Evolutionary conservation across 208 protist genomes (phyloP).

Genomic region (Phytomonas sp.): DNA sequence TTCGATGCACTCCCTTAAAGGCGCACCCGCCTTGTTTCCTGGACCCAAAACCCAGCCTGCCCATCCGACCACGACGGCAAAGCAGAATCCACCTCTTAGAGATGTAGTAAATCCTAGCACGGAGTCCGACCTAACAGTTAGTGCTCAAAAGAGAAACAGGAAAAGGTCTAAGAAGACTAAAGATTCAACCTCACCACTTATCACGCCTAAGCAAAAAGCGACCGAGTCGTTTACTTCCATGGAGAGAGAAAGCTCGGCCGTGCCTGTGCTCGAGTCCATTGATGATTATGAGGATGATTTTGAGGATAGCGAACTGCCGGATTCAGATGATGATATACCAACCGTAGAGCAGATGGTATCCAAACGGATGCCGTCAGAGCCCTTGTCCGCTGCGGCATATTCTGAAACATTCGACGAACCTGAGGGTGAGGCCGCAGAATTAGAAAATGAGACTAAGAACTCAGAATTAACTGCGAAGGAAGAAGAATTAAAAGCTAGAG

Average conservation of each 20-base stretch:
- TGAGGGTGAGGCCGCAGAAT: neutral
- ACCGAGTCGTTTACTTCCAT: slow-evolving; percentile 13
- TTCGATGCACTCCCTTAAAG: neutral
- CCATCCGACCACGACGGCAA: neutral
- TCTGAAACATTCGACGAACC: neutral
- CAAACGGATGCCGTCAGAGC: neutral
- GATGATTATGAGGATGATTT: slow-evolving; percentile 23
- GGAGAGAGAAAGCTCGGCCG: slow-evolving; percentile 8
- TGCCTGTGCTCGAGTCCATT: neutral
- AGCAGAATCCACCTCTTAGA: neutral
- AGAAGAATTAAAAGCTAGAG: neutral
- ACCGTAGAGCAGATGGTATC: neutral
- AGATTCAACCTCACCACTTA: slow-evolving; percentile 6
- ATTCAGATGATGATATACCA: neutral
- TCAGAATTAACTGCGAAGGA: neutral
- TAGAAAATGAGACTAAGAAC: neutral
- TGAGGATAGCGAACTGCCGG: slow-evolving; percentile 13
- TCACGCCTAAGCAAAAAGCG: slow-evolving; percentile 6
- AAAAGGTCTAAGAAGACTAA: slow-evolving; percentile 25
- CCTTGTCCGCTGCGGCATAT: neutral
- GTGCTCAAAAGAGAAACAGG: slow-evolving; percentile 24
- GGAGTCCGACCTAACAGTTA: slow-evolving; percentile 29
- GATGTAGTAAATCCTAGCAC: slow-evolving; percentile 22
- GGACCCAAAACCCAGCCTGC: neutral
- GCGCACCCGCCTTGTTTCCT: neutral